A percentile compares a stretch with the other conserved stretches of the same genome.
Conservation (phyloP, 371 early-diverging fungal genomes). For the Mortierella sp. region DNA sequence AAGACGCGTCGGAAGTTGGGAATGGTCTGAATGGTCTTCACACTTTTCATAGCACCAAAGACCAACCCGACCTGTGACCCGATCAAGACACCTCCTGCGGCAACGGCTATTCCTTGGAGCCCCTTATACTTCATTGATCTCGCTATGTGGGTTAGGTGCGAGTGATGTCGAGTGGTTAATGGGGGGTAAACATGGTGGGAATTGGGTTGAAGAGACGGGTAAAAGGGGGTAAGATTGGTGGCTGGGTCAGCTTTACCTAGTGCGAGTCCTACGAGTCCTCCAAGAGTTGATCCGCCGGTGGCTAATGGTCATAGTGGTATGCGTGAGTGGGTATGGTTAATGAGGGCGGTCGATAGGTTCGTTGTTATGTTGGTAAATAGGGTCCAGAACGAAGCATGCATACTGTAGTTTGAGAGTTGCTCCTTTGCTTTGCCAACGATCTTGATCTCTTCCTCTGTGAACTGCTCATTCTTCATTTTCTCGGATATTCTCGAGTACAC, state of each 20-base stretch:
- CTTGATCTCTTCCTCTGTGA: constrained; percentile 51
- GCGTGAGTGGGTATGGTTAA: too few species aligned
- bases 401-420: constrained; percentile 44
- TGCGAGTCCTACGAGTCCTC: constrained; percentile 25
- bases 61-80: constrained; percentile 39
- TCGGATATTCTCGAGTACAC: constrained; percentile 38
- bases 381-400: too few species aligned
- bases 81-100: constrained; percentile 31
- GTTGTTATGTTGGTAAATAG: too few species aligned
- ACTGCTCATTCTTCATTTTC: constrained; percentile 45
- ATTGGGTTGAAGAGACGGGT: too few species aligned
- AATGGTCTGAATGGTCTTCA: constrained; percentile 46
- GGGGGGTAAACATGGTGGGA: too few species aligned
- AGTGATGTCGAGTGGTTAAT: too few species aligned
- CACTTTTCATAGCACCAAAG: constrained; percentile 42
- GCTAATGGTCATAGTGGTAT: constrained; percentile 8
- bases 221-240: background rate
- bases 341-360: too few species aligned
- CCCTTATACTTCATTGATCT: constrained; percentile 42
- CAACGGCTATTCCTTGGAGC: constrained; percentile 23
- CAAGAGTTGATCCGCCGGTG: constrained; percentile 30
- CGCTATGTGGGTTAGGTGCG: constrained; percentile 2
- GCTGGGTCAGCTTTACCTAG: constrained; percentile 34
- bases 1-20: constrained; percentile 49
- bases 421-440: constrained; percentile 36